A percentile compares a stretch with the other conserved stretches of the same genome.
phyloP scores from a whole-genome alignment of 768 basidiomycete genomes.

The Rhizopogon salebrosus region DNA sequence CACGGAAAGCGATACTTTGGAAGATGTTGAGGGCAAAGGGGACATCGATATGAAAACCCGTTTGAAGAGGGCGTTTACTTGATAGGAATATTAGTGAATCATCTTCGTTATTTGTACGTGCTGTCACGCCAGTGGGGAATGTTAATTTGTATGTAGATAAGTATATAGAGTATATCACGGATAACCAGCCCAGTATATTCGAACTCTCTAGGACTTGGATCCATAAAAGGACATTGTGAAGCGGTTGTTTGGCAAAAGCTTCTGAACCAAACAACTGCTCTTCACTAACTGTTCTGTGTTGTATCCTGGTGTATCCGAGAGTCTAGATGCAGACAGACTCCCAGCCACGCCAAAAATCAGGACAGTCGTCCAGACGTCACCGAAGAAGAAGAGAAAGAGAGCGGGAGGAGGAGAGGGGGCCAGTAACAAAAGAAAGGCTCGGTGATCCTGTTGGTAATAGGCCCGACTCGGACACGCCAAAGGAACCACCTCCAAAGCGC shows the following conservation, averaged over 20 bases:
- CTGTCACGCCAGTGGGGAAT: no score
- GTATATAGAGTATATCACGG: no score
- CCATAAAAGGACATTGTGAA: background rate
- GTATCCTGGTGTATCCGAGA: background rate
- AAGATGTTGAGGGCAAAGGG: background rate
- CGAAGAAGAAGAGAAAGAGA: slow-evolving; percentile 2
- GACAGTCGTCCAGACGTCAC: background rate
- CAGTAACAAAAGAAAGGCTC: slow-evolving; percentile 1
- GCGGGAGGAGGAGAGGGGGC: background rate
- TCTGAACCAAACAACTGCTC: slow-evolving; percentile 23
- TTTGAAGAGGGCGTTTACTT: slow-evolving; percentile 9
- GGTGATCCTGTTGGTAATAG: background rate
- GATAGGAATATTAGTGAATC: background rate
- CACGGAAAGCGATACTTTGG: background rate
- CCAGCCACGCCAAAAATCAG: background rate
- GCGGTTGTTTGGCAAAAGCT: slow-evolving; percentile 19
- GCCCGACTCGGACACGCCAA: slow-evolving; percentile 8
- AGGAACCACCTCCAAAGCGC: slow-evolving; percentile 13
- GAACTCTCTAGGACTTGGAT: no score
- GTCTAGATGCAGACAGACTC: background rate
- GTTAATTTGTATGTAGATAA: no score
- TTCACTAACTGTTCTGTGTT: background rate
- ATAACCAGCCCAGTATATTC: no score
- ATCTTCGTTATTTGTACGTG: background rate
- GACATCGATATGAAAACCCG: background rate